Percentiles rank a stretch among this genome's conserved stretches.
Evolutionary conservation across 148 eudicot genomes (phyloP).

Genomic region (Heliosperma pusillum): DNA sequence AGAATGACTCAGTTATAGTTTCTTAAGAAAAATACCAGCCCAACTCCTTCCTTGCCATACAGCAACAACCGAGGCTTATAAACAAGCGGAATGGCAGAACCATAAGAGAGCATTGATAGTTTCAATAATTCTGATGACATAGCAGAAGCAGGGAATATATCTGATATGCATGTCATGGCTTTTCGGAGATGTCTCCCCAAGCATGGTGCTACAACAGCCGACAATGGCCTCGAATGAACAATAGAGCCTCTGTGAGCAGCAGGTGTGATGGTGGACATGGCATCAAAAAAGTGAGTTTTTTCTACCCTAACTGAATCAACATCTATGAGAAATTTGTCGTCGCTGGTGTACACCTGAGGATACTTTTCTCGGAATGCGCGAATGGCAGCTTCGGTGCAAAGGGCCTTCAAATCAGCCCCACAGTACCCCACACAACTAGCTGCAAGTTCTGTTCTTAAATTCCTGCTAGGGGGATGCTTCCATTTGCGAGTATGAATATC

Average conservation of each 20-base stretch:
- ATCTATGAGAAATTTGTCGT: conserved; percentile 93
- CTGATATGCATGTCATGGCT: conserved; percentile 67
- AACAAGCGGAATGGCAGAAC: conserved; percentile 82
- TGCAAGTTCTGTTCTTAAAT: conserved; percentile 83
- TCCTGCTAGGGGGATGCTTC: conserved; percentile 84
- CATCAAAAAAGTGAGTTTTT: conserved; percentile 83
- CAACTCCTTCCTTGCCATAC: conserved; percentile 72
- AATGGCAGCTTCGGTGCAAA: conserved; percentile 99
- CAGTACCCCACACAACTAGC: conserved; percentile 99
- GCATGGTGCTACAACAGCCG: conserved; percentile 86
- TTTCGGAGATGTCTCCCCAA: conserved; percentile 66
- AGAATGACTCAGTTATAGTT: background rate
- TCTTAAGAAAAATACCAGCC: conserved; percentile 64
- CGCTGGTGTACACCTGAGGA: conserved; percentile 99
- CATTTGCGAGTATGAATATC: conserved; percentile 97
- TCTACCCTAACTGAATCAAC: conserved; percentile 86
- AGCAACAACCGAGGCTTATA: conserved; percentile 89
- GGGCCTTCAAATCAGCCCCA: conserved; percentile 98
- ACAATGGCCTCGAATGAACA: conserved; percentile 95
- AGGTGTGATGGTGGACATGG: conserved; percentile 96
- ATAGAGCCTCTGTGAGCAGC: conserved; percentile 99
- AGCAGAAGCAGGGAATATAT: conserved; percentile 76
- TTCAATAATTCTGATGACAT: conserved; percentile 65
- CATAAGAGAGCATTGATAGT: conserved; percentile 78
- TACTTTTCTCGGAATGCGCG: conserved; percentile 97